A percentile compares a stretch with the other conserved stretches of the same genome.
phyloP scores from a whole-genome alignment of 768 basidiomycete species.

The Rhizopogon roseolus region DNA sequence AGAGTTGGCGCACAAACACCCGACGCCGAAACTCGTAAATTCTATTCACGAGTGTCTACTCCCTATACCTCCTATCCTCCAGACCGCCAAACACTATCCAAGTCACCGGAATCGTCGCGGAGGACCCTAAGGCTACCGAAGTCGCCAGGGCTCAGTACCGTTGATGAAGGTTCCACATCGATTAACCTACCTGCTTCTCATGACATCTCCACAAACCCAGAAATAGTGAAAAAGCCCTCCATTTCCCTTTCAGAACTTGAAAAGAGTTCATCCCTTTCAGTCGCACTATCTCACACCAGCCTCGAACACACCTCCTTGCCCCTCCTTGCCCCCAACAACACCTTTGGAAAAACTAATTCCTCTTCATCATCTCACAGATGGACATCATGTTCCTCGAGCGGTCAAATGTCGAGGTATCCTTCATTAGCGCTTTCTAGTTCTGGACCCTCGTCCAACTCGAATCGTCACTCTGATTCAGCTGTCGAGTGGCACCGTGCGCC shows the following conservation, averaged over 20 bases:
- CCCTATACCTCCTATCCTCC: background rate
- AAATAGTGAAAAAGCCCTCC: background rate
- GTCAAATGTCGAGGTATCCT: conserved; percentile 21
- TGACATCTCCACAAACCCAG: background rate
- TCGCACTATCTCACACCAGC: background rate
- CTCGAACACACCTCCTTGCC: conserved; percentile 4
- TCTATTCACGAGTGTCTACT: conserved; percentile 23
- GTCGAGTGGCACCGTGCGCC: conserved; percentile 22
- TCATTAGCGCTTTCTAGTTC: conserved; percentile 19
- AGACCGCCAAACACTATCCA: background rate
- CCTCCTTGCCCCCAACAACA: conserved; percentile 18
- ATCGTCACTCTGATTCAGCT: conserved; percentile 7
- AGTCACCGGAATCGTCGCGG: conserved; percentile 7
- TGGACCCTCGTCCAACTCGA: conserved; percentile 2
- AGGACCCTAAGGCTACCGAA: background rate
- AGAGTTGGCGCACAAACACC: background rate
- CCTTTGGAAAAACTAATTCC: conserved; percentile 22
- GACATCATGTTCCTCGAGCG: conserved; percentile 10
- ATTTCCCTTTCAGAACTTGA: background rate
- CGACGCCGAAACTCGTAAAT: conserved; percentile 2
- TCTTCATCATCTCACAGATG: conserved; percentile 9
- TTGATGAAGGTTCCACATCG: conserved; percentile 12
- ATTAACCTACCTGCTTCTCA: background rate
- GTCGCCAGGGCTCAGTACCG: conserved; percentile 10
- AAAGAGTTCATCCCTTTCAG: background rate